Base-by-base conservation (phyloP, 1,284 basidiomycete species). In the Mycosarcoma maydis region DNA sequence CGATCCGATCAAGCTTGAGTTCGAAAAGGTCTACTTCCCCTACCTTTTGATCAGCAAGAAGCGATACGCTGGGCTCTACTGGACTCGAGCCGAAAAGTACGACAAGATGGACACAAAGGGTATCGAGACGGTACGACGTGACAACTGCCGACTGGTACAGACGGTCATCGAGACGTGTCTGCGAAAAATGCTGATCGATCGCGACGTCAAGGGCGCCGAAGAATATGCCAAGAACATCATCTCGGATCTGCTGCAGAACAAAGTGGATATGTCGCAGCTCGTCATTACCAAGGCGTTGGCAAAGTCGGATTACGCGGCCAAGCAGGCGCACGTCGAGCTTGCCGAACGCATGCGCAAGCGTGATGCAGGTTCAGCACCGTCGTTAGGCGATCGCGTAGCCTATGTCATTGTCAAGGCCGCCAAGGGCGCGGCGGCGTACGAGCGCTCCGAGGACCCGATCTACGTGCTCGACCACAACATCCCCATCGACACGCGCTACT, bases 71-170 rank as follows among this genome's bases (percentile, higher is more conserved):
- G 80, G 80, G 23, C 66, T 81, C 13, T 81, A 80, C 64, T 81
- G 80, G 80, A 81, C 80, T 3, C 49, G 66, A 3, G 64, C 78
- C 6, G 73, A 77, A 13, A 72, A 72, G 54, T 76, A 76, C 55
- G 80, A 81, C 65, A 81, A 81, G 72, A 81, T 81, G 80, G 80
- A 81, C 57, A 81, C 80, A 30, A 81, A 81, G 65, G 80, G 80
- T 24, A 81, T 81, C 57, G 80, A 81, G 57, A 81, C 80, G 22
- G 80, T 81, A 27, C 76, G 80, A n/a, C 72, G 80, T 17, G 80
- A 81, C 57, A 81, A 81, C 45, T 81, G 80, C 44, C 77, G 80
- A 11, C 53, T 81, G n/a, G 80, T 81, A 26, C 80, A 78, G 58
- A 81, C 76, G 1, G 72, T 81, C 43, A 81, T 81, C 39, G 80